phyloP scores from a whole-genome alignment of 495 filamentous ascomycete genomes.

The Aspergillus biplanus region DNA sequence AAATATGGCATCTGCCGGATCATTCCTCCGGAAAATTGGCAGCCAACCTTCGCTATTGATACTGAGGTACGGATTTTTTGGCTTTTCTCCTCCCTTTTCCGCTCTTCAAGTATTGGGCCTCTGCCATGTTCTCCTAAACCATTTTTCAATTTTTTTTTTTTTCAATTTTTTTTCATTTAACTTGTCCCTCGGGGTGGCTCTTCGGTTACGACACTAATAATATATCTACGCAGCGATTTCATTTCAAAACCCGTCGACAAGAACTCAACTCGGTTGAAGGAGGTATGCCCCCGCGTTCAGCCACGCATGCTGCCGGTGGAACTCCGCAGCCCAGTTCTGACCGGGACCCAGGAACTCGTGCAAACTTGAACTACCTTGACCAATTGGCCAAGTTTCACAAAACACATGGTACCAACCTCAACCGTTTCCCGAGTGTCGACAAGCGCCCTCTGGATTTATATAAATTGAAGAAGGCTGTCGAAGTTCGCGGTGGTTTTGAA shows the following conservation, averaged over 20 bases:
- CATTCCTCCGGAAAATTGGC: constrained; percentile 91
- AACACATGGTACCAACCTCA: constrained; percentile 91
- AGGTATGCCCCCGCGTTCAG: constrained; percentile 66
- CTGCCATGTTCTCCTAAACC: too few species aligned
- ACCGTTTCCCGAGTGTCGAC: constrained; percentile 93
- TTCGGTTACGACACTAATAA: constrained; percentile 14
- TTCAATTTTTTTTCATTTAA: constrained; percentile 14
- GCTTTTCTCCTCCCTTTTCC: not conserved
- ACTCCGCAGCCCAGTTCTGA: constrained; percentile 43
- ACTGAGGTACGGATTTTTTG: constrained; percentile 75
- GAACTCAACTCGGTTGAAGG: constrained; percentile 98
- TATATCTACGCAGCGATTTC: constrained; percentile 69
- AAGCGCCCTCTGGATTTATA: constrained; percentile 97
- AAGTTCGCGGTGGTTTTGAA: constrained; percentile 90
- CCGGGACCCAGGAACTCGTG: constrained; percentile 73
- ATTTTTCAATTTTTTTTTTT: constrained; percentile 14
- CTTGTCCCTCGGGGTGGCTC: constrained; percentile 4
- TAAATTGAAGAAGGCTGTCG: constrained; percentile 95
- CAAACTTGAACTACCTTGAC: constrained; percentile 95
- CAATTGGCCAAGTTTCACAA: constrained; percentile 96
- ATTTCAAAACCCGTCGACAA: constrained; percentile 95
- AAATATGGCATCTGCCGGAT: constrained; percentile 94
- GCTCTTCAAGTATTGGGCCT: not conserved
- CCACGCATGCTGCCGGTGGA: constrained; percentile 39
- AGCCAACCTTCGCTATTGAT: constrained; percentile 92